Percentiles rank a stretch among this genome's conserved stretches.
Conservation (phyloP, 306 rosid species). For the Bauhinia variegata region DNA sequence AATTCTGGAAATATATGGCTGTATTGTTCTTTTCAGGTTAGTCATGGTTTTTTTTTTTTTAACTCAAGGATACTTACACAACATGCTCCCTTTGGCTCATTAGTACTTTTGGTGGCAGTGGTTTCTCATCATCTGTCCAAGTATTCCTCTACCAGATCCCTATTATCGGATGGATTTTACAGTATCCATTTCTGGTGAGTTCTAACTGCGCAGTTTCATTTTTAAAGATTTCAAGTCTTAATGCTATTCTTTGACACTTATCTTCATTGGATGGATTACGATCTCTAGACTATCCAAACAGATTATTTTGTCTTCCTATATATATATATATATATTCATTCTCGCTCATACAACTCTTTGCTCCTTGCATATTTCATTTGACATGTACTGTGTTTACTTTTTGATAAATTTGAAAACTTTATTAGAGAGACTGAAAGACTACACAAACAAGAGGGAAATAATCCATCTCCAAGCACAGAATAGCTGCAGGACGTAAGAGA, state of each 20-base stretch:
- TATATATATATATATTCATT: too few species aligned
- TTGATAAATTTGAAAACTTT: too few species aligned
- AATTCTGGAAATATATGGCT: conserved; percentile 73
- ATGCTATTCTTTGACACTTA: background rate
- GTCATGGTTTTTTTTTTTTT: conserved; percentile 47
- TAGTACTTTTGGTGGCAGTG: conserved; percentile 59
- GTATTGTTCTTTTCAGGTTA: conserved; percentile 78
- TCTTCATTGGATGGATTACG: background rate
- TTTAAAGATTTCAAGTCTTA: conserved; percentile 22
- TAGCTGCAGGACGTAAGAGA: too few species aligned
- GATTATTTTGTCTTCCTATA: background rate
- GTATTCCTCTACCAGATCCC: conserved; percentile 78
- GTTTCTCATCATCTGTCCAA: conserved; percentile 84
- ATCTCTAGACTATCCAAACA: background rate
- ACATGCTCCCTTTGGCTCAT: conserved; percentile 3
- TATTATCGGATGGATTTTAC: conserved; percentile 81
- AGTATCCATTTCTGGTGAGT: conserved; percentile 74
- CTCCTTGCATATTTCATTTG: too few species aligned
- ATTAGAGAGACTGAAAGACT: too few species aligned
- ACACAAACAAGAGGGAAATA: too few species aligned
- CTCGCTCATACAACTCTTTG: too few species aligned
- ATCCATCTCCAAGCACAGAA: too few species aligned
- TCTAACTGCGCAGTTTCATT: conserved; percentile 8
- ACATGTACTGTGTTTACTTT: too few species aligned
- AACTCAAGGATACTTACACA: conserved; percentile 25